A percentile compares a stretch with the other conserved stretches of the same genome.
These are phyloP conservation scores for Penicillium sclerotiorum DNA, from an alignment of 2,329 filamentous ascomycete species.

Conservation along the genomic window DNA sequence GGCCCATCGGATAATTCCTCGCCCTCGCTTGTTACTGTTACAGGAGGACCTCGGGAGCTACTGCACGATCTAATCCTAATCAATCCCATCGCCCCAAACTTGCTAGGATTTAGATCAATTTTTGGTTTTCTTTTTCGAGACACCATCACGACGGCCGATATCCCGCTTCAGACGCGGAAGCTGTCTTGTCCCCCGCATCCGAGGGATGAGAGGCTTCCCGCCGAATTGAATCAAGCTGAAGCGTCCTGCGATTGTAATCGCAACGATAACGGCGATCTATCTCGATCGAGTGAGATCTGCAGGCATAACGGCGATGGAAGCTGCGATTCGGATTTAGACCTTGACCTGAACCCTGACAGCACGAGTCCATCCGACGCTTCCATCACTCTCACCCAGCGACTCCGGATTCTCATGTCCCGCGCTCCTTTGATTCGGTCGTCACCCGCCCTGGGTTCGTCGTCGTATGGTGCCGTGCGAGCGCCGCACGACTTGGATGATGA, in stretches of 20 bases:
- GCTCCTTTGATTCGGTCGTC: conserved; percentile 62
- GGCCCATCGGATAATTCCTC: conserved; percentile 1
- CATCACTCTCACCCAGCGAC: conserved; percentile 17
- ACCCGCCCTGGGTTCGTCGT: conserved; percentile 62
- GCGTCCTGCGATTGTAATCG: background rate
- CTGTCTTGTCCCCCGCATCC: conserved; percentile 23
- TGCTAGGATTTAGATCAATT: too few species aligned
- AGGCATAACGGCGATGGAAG: conserved; percentile 4
- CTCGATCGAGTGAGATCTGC: background rate
- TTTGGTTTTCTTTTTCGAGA: too few species aligned
- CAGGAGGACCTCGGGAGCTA: too few species aligned
- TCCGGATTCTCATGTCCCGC: conserved; percentile 47
- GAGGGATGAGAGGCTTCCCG: conserved; percentile 27
- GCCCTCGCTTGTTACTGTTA: conserved; percentile 3
- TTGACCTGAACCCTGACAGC: background rate
- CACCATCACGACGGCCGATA: conserved; percentile 18
- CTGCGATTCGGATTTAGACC: conserved; percentile 2
- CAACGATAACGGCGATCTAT: background rate
- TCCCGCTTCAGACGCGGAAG: conserved; percentile 27
- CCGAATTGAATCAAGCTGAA: conserved; percentile 17
- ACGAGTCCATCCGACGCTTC: conserved; percentile 7
- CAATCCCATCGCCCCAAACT: conserved; percentile 6
- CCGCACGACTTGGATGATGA: conserved; percentile 35
- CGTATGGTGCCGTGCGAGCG: conserved; percentile 61
- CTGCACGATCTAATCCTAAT: conserved; percentile 17